Conservation (phyloP, 108 stramenopile species). For the Fistulifera solaris region DNA sequence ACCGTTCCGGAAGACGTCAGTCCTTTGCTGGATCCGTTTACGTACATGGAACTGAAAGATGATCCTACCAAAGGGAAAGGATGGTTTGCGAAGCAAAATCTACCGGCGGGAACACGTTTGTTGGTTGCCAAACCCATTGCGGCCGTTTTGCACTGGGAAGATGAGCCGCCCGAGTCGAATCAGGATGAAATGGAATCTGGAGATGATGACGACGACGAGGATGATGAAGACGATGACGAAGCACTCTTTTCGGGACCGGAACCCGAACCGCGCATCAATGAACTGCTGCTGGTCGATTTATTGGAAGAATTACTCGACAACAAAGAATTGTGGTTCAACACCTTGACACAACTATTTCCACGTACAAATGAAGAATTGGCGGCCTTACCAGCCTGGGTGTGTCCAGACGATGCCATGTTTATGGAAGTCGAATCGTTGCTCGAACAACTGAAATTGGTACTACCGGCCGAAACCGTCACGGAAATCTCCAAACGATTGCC, state of each 20-base stretch:
- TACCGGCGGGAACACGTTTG: conserved; percentile 38
- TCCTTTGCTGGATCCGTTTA: neutral
- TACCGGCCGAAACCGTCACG: conserved; percentile 18
- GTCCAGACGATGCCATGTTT: conserved; percentile 34
- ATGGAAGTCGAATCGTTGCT: conserved; percentile 23
- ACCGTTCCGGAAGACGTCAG: neutral
- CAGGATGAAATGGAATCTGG: conserved; percentile 14
- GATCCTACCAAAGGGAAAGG: conserved; percentile 39
- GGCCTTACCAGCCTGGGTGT: conserved; percentile 44
- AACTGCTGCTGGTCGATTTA: conserved; percentile 39
- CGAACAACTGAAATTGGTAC: conserved; percentile 5
- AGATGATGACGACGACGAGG: conserved; percentile 22
- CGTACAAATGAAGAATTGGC: conserved; percentile 30
- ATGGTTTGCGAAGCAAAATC: conserved; percentile 32
- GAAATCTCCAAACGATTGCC: conserved; percentile 52
- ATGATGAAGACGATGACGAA: conserved; percentile 28
- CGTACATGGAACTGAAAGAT: conserved; percentile 26
- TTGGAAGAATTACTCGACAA: conserved; percentile 32
- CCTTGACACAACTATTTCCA: conserved; percentile 46
- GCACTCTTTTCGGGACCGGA: conserved; percentile 13
- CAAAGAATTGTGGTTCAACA: conserved; percentile 44
- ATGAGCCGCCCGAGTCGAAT: conserved; percentile 27
- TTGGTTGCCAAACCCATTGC: conserved; percentile 47
- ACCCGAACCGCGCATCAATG: conserved; percentile 35
- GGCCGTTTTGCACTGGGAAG: conserved; percentile 52